Evolutionary conservation across 2,329 filamentous ascomycete species (phyloP).

Genomic region (Botrytis elliptica): DNA sequence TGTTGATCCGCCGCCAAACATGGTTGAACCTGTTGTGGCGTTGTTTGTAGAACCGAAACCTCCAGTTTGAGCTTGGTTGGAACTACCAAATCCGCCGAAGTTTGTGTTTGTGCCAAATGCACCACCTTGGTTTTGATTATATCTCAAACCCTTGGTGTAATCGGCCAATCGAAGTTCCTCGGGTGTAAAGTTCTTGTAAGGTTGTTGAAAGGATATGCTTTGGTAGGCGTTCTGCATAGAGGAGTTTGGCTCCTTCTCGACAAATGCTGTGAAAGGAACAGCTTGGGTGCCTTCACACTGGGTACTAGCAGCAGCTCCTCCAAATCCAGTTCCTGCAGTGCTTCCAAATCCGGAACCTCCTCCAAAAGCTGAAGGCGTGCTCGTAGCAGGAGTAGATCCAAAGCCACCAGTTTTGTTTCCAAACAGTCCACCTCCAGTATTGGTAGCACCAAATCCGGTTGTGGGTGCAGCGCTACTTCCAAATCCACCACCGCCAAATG

Average conservation of each 20-base stretch:
- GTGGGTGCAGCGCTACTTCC: conserved; percentile 25
- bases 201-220: conserved; percentile 73
- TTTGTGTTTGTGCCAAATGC: conserved; percentile 60
- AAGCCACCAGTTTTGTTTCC: conserved; percentile 35
- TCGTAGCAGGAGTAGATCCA: conserved; percentile 39
- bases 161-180: conserved; percentile 81
- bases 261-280: conserved; percentile 65
- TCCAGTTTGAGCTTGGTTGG: conserved; percentile 27
- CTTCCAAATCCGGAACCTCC: conserved; percentile 42
- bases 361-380: conserved; percentile 35
- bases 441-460: conserved; percentile 32
- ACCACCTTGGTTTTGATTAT: conserved; percentile 79
- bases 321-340: conserved; percentile 45
- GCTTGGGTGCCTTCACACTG: conserved; percentile 68
- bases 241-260: conserved; percentile 70
- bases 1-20: conserved; percentile 44
- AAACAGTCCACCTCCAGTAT: conserved; percentile 35
- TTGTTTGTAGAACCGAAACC: conserved; percentile 34
- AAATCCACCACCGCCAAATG: conserved; percentile 30
- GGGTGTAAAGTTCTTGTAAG: conserved; percentile 87
- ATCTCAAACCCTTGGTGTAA: conserved; percentile 82
- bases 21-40: conserved; percentile 38
- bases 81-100: conserved; percentile 42
- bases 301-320: conserved; percentile 46
- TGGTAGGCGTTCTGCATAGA: conserved; percentile 66